Evolutionary conservation across 139 green algal species (phyloP).

Genomic region (Volvox reticuliferus): DNA sequence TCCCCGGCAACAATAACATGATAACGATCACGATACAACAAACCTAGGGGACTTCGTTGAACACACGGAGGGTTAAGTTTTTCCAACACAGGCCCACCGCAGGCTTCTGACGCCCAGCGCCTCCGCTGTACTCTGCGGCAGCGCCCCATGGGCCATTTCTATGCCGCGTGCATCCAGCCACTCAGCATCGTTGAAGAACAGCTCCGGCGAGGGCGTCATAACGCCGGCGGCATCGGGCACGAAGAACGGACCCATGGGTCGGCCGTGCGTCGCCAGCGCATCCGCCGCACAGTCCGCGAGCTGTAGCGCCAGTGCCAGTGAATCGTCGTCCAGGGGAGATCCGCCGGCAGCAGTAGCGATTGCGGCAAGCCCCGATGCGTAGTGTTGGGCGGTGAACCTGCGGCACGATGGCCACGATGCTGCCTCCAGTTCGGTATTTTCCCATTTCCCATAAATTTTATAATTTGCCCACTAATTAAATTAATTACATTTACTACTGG

Average conservation of each 20-base stretch:
- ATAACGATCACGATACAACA: no score
- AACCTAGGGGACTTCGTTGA: no score
- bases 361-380: conserved; percentile 43
- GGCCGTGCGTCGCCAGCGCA: conserved; percentile 2
- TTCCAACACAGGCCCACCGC: conserved; percentile 40
- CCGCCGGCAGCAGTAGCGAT: conserved; percentile 48
- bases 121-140: conserved; percentile 67
- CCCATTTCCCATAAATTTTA: no score
- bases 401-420: no score
- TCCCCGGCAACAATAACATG: no score
- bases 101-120: conserved; percentile 67
- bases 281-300: conserved; percentile 56
- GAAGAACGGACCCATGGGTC: conserved; percentile 22
- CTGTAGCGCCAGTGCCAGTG: conserved; percentile 51
- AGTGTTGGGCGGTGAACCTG: conserved; percentile 51
- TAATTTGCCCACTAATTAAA: no score
- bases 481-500: no score
- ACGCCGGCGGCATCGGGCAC: conserved; percentile 20
- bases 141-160: conserved; percentile 64
- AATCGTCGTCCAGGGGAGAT: conserved; percentile 8
- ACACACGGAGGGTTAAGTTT: no score
- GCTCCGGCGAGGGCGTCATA: conserved; percentile 57
- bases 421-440: no score
- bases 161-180: conserved; percentile 61
- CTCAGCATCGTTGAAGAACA: conserved; percentile 80